Evolutionary conservation across 371 early-diverging fungal species (phyloP).

Genomic region (Nematocida homosporus): DNA sequence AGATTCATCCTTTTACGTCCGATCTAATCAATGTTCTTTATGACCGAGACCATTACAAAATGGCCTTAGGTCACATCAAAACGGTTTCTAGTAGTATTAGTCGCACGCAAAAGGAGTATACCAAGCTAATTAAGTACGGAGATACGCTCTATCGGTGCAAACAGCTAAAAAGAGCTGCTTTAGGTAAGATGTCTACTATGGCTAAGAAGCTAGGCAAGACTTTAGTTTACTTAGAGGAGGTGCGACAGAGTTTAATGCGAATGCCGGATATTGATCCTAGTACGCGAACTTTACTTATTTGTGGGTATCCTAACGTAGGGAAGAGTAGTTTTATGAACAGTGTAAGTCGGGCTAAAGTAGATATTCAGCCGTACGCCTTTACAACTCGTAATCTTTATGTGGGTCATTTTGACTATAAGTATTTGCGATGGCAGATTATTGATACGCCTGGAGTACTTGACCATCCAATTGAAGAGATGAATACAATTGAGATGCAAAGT

Average conservation of each 20-base stretch:
- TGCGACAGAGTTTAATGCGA: slow-evolving; percentile 94
- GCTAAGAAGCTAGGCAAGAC: slow-evolving; percentile 96
- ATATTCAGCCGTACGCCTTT: slow-evolving; percentile 99
- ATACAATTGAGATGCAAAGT: slow-evolving; percentile 99
- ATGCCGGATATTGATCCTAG: slow-evolving; percentile 95
- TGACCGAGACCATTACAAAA: slow-evolving; percentile 99
- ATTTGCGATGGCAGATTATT: slow-evolving; percentile 96
- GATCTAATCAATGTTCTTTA: slow-evolving; percentile 99
- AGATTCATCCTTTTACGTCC: slow-evolving; percentile 98
- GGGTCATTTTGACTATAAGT: slow-evolving; percentile 99
- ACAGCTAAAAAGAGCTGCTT: slow-evolving; percentile 93
- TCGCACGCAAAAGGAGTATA: slow-evolving; percentile 90
- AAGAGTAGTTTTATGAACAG: slow-evolving; percentile 99
- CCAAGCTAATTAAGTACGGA: slow-evolving; percentile 93
- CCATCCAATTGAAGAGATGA: slow-evolving; percentile 95
- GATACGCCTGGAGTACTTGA: slow-evolving; percentile 99
- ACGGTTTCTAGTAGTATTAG: slow-evolving; percentile 88
- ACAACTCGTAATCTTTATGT: slow-evolving; percentile 99
- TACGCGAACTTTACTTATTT: slow-evolving; percentile 91
- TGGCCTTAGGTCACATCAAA: slow-evolving; percentile 96
- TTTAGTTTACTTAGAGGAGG: slow-evolving; percentile 94
- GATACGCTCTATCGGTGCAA: slow-evolving; percentile 98
- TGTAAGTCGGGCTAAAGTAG: slow-evolving; percentile 95
- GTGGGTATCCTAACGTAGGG: slow-evolving; percentile 99
- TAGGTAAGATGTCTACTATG: slow-evolving; percentile 97